Conservation (phyloP, 31 red algal species). For the Asparagopsis taxiformis region DNA sequence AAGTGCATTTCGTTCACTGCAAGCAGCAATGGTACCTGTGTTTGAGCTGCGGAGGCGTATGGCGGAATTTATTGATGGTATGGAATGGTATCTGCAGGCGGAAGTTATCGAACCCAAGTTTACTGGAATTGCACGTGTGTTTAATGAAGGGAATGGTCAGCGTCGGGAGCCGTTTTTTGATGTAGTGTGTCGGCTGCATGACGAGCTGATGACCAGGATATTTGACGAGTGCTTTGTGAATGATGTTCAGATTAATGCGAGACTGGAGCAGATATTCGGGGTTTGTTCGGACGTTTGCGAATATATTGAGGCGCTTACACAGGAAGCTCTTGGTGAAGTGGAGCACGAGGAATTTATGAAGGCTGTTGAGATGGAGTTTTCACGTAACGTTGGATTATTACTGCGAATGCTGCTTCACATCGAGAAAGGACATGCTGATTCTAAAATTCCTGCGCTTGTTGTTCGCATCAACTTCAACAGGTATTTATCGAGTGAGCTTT, state of each 20-base stretch:
- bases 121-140: not conserved
- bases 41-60: slow-evolving; percentile 49
- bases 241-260: slow-evolving; percentile 31
- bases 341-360: slow-evolving; percentile 2
- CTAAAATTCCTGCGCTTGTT: not conserved
- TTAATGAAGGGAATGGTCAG: not conserved
- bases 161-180: slow-evolving; percentile 33
- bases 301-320: slow-evolving; percentile 6
- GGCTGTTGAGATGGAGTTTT: not conserved
- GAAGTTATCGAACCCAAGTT: slow-evolving; percentile 52
- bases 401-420: slow-evolving; percentile 8
- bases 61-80: slow-evolving; percentile 48
- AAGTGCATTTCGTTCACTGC: not conserved
- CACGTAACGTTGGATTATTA: slow-evolving; percentile 30
- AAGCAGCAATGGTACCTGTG: not conserved
- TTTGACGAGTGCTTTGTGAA: slow-evolving; percentile 59
- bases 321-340: not conserved
- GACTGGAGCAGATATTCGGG: slow-evolving; percentile 26
- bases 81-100: slow-evolving; percentile 64
- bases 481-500: not conserved
- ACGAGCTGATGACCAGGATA: slow-evolving; percentile 34
- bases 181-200: slow-evolving; percentile 11
- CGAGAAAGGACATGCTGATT: slow-evolving; percentile 5
- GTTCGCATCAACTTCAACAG: slow-evolving; percentile 6
- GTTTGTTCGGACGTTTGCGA: slow-evolving; percentile 29